Evolutionary conservation across 768 basidiomycete species (phyloP), one percentile per base, ranked within the genome.

Genomic region (Suillus subluteus): DNA sequence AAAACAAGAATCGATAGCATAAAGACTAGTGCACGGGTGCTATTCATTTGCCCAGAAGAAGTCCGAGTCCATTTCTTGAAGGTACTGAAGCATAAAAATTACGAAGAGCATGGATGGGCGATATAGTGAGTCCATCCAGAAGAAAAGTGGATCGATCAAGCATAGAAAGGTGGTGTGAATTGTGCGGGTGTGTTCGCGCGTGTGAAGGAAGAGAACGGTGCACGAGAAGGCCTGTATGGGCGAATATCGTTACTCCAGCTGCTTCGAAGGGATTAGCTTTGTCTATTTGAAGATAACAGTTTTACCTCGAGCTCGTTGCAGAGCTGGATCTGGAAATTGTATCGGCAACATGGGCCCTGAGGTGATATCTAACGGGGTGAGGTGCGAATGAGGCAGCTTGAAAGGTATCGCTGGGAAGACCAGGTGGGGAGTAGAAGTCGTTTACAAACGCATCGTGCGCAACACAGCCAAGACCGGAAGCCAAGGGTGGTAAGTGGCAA

Each of bases 261-360:
- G 69, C 38, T 62, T 7, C 58, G 62, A 30, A 63, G 16, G 48
- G 35, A 50, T 70, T 63, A 59, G 37, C 16, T 2, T 35, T n/a
- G 9, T 12, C 61, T 35, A 13, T 68, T 6, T n/a, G 65, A 55
- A 41, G 23, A 21, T 61, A 9, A 54, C 65, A 58, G 21, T 67
- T 75, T 66, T 62, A 78, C 78, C 68, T 79, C 15, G 78, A 77
- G 54, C 76, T 75, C 15, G 78, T 78, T 62, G 73, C 71, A 35
- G 76, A 78, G 61, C 72, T 79, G 30, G 76, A 78, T 62, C 76
- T 75, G 16, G 78, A 78, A 59, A 78, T 76, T 0, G 68, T 43
- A 38, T 77, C 70, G 30, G 56, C 65, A 43, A 70, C n/a, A 44
- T 69, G 68, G 1, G 67, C 65, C 61, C 66, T 68, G 44, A 70